Evolutionary conservation across 495 filamentous ascomycete genomes (phyloP), one percentile per base, ranked within the genome.

Genomic region (Usnea hakonensis): DNA sequence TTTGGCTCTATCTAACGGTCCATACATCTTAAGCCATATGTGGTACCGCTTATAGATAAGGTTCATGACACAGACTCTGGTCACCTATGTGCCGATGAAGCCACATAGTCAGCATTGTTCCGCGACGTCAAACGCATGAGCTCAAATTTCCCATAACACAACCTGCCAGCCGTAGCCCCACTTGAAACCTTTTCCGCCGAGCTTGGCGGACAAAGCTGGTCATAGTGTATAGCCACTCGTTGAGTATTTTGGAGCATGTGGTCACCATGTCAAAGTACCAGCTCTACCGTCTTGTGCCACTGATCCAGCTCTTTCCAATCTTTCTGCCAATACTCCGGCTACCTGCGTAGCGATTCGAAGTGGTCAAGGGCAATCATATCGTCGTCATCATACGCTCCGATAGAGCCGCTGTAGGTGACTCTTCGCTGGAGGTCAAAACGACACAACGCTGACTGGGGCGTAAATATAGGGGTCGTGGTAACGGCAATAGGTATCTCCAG

Each of bases 341-440:
- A 23, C 36, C 2, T 23, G 50, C 13, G 44, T 40, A 3, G 9
- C 23, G 16, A 21, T 57, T 33, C 21, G 46, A 38, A 19, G 32
- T 64, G 32, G 23, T 21, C 1, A 52, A 26, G 30, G 62, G 35
- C 19, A 58, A 59, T 35, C 43, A 55, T 9, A 61, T 75, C 5
- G 52, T 71, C 33, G 67, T 65, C 13, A 33, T 77, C 14, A 69
- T 76, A 69, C 75, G 76, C 44, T 74, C 72, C 0, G 71, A 76
- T 61, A 70, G 75, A 33, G 70, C 68, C 2, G 65, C 69, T 32
- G 70, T 75, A 26, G 74, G 73, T 26, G 69, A 68, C 36, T 71
- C 73, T 43, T 68, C 71, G 1, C 41, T 74, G 0, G 32, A 69
- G 48, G 71, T 76, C 0, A 59, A 67, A 5, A 14, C 57, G 21